phyloP scores from a whole-genome alignment of 2,329 filamentous ascomycete genomes.

The Alternaria alternata region DNA sequence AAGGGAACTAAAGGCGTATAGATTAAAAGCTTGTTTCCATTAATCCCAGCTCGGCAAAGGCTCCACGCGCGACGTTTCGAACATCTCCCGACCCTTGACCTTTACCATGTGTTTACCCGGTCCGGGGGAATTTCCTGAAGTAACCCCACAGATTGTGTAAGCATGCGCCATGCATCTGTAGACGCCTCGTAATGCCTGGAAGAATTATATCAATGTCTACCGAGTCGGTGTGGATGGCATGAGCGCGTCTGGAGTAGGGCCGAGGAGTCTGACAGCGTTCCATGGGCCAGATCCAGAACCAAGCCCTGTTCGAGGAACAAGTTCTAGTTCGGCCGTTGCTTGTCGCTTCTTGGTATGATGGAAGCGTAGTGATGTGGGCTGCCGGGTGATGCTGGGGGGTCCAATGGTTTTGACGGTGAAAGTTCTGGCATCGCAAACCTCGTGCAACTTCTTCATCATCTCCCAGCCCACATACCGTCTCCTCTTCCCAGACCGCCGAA shows the following conservation, averaged over 20 bases:
- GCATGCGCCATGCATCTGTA: not conserved
- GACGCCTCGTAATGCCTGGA: not conserved
- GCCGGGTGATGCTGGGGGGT: not conserved
- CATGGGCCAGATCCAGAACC: not conserved
- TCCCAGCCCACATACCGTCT: slow-evolving; percentile 43
- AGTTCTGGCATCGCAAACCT: not conserved
- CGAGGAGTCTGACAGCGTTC: not conserved
- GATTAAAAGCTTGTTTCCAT: slow-evolving; percentile 18
- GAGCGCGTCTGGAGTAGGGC: not conserved
- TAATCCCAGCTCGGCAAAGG: slow-evolving; percentile 15
- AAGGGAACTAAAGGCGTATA: slow-evolving; percentile 2
- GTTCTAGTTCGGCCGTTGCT: not conserved
- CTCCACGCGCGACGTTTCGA: slow-evolving; percentile 8
- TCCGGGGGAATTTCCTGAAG: slow-evolving; percentile 1
- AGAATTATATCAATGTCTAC: not conserved
- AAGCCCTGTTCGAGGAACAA: not conserved
- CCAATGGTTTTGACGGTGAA: not conserved
- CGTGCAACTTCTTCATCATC: slow-evolving; percentile 24
- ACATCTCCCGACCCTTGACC: slow-evolving; percentile 8
- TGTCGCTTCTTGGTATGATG: not conserved
- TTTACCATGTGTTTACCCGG: slow-evolving; percentile 18
- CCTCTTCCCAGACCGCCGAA: slow-evolving; percentile 43
- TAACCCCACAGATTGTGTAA: slow-evolving; percentile 2
- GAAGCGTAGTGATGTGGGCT: not conserved
- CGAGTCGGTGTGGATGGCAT: not conserved